Evolutionary conservation across 1,284 basidiomycete species (phyloP).

Genomic region (Boletus mariae): DNA sequence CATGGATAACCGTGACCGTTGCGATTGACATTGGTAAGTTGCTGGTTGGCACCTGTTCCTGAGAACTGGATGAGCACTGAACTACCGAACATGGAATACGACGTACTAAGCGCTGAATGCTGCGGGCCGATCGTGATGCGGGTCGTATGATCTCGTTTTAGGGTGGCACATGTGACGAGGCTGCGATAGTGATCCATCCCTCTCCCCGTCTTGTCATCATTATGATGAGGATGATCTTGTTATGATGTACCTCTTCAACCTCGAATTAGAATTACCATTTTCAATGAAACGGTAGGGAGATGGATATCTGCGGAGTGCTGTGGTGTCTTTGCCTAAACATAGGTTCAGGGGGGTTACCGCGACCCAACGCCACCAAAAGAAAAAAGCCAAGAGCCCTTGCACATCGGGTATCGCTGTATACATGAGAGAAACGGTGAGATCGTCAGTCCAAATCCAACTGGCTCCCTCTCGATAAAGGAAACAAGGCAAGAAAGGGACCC

Average conservation of each 20-base stretch:
- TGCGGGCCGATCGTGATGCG: conserved; percentile 2
- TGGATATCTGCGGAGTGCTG: background rate
- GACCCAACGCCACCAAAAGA: background rate
- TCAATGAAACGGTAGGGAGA: background rate
- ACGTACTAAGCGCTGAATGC: background rate
- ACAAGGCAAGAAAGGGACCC: background rate
- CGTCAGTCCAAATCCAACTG: background rate
- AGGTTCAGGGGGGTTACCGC: background rate
- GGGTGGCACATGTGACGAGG: background rate
- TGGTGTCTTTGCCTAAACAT: background rate
- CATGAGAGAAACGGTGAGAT: background rate
- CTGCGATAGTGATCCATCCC: background rate
- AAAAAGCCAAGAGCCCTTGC: background rate
- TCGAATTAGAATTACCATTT: background rate
- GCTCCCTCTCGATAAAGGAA: too few relatives aligned
- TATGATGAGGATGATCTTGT: background rate
- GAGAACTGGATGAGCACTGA: background rate
- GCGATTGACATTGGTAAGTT: background rate
- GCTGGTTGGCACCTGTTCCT: background rate
- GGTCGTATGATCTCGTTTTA: background rate
- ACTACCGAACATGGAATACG: background rate
- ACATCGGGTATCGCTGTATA: background rate
- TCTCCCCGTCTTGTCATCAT: background rate
- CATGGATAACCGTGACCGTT: background rate
- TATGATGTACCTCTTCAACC: background rate